Conservation (phyloP, 305 asterid species). For the Fraxinus greggii region DNA sequence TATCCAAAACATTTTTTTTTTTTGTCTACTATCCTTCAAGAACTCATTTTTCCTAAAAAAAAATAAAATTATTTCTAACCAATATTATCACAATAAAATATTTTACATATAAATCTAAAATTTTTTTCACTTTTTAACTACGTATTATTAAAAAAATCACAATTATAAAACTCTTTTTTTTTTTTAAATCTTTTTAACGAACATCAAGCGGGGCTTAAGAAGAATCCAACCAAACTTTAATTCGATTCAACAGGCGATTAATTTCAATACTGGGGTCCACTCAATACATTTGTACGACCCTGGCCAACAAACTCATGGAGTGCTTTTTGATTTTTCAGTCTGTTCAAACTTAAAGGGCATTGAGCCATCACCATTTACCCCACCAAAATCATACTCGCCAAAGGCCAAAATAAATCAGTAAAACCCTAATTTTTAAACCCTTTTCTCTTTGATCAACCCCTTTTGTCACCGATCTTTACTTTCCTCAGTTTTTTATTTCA, state of each 20-base stretch:
- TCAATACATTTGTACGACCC: background rate
- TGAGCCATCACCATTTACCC: background rate
- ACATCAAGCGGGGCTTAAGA: background rate
- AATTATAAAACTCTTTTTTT: too few relatives aligned
- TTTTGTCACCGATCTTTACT: background rate
- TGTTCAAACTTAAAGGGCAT: background rate
- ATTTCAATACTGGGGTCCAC: background rate
- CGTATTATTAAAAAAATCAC: too few relatives aligned
- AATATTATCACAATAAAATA: too few relatives aligned
- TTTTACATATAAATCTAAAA: too few relatives aligned
- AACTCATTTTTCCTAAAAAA: too few relatives aligned
- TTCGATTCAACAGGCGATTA: too few relatives aligned
- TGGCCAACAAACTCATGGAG: background rate
- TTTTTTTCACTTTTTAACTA: too few relatives aligned
- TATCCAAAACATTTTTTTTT: too few relatives aligned
- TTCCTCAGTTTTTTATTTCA: constrained; percentile 8
- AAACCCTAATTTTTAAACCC: constrained; percentile 32
- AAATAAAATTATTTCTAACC: too few relatives aligned
- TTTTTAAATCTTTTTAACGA: too few relatives aligned
- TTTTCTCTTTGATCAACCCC: background rate
- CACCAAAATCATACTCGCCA: background rate
- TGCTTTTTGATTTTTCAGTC: background rate
- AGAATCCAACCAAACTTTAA: background rate
- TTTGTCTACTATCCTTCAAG: background rate
- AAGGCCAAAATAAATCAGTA: background rate